Conservation (phyloP, 352 stramenopile species). For the Phytophthora hybrid region DNA sequence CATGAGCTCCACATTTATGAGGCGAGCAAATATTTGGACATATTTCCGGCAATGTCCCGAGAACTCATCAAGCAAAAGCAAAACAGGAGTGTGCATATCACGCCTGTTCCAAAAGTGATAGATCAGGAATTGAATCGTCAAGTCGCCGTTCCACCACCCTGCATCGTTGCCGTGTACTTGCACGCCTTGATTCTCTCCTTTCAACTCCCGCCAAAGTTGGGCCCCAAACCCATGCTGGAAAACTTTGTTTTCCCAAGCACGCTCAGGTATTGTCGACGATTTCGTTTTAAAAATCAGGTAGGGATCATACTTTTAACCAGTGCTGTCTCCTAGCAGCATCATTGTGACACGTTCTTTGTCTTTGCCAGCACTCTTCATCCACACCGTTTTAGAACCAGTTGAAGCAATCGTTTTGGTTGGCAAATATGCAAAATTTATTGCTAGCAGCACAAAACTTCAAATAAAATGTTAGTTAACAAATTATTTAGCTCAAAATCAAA, state of each 20-base stretch:
- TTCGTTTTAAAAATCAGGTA: neutral
- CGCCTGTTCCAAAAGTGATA: neutral
- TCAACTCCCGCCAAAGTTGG: neutral
- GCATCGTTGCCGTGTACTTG: neutral
- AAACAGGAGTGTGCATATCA: neutral
- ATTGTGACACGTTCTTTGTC: too few relatives aligned
- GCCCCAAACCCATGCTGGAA: neutral
- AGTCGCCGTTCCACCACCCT: neutral
- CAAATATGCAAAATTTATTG: too few relatives aligned
- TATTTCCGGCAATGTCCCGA: too few relatives aligned
- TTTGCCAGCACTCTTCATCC: too few relatives aligned
- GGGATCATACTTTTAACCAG: neutral
- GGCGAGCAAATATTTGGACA: too few relatives aligned
- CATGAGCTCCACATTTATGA: too few relatives aligned
- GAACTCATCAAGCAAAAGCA: too few relatives aligned
- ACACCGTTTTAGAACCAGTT: too few relatives aligned
- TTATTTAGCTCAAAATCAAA: too few relatives aligned
- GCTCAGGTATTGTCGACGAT: neutral
- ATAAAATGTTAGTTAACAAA: too few relatives aligned
- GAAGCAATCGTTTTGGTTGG: too few relatives aligned
- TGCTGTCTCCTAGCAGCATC: too few relatives aligned
- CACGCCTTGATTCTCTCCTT: neutral
- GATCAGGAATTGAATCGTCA: neutral
- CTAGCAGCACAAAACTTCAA: neutral
- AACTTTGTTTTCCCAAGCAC: neutral